Conservation (phyloP, 495 filamentous ascomycete genomes). For the Ramalina peruviana region DNA sequence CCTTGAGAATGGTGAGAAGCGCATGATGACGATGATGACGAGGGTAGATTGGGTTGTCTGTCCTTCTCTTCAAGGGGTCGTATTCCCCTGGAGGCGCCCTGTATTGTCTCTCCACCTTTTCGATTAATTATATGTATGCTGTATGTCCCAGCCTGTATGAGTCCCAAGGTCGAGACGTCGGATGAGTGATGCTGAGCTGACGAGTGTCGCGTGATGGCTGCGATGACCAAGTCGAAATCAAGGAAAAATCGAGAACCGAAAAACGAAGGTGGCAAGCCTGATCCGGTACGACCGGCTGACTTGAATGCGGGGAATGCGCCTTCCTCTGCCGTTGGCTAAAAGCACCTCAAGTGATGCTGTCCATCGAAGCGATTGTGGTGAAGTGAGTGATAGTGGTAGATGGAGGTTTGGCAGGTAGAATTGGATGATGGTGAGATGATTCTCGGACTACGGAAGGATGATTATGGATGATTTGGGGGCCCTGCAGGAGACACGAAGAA, state of each 20-base stretch:
- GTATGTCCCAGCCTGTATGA: neutral
- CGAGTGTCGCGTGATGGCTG: neutral
- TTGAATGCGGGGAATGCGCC: neutral
- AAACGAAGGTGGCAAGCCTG: neutral
- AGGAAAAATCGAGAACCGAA: neutral
- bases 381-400: neutral
- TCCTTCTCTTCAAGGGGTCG: neutral
- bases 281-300: neutral
- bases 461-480: too few species aligned
- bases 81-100: neutral
- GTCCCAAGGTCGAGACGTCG: neutral
- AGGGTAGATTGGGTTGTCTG: neutral
- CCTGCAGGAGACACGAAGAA: too few species aligned
- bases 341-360: neutral
- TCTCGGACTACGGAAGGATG: too few species aligned
- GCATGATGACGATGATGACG: constrained; percentile 18
- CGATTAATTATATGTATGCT: neutral
- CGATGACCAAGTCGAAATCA: neutral
- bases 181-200: neutral
- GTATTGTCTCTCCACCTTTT: neutral
- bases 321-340: neutral
- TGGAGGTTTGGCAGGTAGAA: neutral
- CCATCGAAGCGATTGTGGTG: constrained; percentile 2
- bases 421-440: too few species aligned
- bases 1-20: constrained; percentile 14